phyloP scores from a whole-genome alignment of 139 green algal species.

The Ettlia oleoabundans region DNA sequence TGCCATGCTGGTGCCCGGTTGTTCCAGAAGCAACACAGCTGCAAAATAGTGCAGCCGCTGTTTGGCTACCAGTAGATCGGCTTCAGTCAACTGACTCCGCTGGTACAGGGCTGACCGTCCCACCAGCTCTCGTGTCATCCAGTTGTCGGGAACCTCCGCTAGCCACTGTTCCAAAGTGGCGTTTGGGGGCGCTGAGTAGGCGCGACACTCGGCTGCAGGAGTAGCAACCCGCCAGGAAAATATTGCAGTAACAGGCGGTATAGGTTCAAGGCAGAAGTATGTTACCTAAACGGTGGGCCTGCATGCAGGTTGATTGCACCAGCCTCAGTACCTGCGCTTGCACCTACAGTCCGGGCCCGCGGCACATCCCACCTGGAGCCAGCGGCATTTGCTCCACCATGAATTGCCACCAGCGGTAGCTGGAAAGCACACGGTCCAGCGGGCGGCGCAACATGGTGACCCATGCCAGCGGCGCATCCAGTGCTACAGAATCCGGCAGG shows the following conservation, averaged over 20 bases:
- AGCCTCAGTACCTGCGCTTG: too few species aligned
- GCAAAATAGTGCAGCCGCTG: conserved; percentile 32
- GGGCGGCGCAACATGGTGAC: conserved; percentile 35
- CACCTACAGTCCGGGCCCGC: neutral
- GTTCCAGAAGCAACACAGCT: conserved; percentile 28
- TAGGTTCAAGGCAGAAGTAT: too few species aligned
- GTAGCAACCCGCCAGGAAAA: too few species aligned
- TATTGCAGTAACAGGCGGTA: too few species aligned
- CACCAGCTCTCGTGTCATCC: conserved; percentile 37
- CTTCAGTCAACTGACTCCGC: conserved; percentile 6
- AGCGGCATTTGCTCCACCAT: conserved; percentile 23
- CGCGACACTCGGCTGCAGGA: conserved; percentile 41
- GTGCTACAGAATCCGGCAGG: conserved; percentile 10
- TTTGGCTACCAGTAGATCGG: conserved; percentile 17
- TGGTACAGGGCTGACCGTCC: conserved; percentile 21
- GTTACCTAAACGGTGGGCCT: too few species aligned
- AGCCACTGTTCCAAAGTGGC: conserved; percentile 40
- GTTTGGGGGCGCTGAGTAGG: conserved; percentile 33
- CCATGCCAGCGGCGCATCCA: conserved; percentile 20
- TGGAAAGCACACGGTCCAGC: conserved; percentile 28
- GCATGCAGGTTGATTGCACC: too few species aligned
- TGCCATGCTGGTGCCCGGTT: neutral
- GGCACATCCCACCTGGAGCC: neutral
- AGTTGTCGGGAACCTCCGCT: conserved; percentile 21
- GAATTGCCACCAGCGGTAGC: conserved; percentile 43